A percentile compares a stretch with the other conserved stretches of the same genome.
These are phyloP conservation scores for Russula sp. DNA, from an alignment of 768 basidiomycete species.

Conservation along the genomic window DNA sequence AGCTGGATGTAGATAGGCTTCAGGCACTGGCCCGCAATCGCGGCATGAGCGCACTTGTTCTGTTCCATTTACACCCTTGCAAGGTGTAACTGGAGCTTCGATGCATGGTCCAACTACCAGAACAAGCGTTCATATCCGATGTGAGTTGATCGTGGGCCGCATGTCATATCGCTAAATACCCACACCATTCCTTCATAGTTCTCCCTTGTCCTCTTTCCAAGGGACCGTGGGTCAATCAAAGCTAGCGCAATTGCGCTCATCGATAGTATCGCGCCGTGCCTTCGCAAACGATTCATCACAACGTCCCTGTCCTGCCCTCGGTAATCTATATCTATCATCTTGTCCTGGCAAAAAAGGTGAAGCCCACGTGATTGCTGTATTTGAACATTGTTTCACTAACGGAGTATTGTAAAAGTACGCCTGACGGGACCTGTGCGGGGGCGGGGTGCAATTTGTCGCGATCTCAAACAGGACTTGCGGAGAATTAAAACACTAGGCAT, in stretches of 20 bases:
- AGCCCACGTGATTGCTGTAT: background rate
- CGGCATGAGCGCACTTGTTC: conserved; percentile 29
- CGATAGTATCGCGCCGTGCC: background rate
- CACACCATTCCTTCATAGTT: background rate
- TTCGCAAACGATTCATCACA: background rate
- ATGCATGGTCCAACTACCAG: background rate
- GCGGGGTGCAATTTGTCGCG: conserved; percentile 76
- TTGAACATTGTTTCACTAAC: conserved; percentile 6
- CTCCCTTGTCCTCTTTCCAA: conserved; percentile 7
- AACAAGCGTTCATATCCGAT: conserved; percentile 15
- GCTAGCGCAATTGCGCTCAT: conserved; percentile 5
- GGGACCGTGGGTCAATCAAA: conserved; percentile 14
- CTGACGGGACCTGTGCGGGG: conserved; percentile 74
- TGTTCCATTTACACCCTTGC: conserved; percentile 23
- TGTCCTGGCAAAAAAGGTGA: conserved; percentile 94
- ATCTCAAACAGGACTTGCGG: conserved; percentile 69
- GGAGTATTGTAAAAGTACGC: conserved; percentile 47
- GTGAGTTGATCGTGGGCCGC: background rate
- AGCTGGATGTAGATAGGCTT: conserved; percentile 11
- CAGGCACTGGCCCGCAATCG: conserved; percentile 9
- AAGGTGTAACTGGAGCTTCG: conserved; percentile 2
- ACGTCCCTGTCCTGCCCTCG: conserved; percentile 42
- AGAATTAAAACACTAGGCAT: conserved; percentile 75
- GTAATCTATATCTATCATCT: conserved; percentile 86
- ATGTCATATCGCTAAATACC: background rate